These are phyloP conservation scores for Clarkia xantiana DNA, from an alignment of 345 rosid genomes.

Conservation along the genomic window DNA sequence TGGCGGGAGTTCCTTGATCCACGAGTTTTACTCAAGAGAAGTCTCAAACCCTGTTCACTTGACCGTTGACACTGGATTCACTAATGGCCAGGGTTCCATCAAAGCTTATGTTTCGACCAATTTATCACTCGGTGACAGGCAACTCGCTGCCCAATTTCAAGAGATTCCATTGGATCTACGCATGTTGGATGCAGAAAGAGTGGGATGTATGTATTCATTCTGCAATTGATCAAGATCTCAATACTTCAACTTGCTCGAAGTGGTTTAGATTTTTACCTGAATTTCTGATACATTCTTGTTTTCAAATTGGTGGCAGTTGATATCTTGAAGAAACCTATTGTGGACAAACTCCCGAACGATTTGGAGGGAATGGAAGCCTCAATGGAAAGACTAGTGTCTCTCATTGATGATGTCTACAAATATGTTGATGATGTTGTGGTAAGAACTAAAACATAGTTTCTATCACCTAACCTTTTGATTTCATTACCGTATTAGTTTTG, in stretches of 20 bases:
- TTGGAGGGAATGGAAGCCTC: conserved; percentile 96
- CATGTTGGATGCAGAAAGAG: conserved; percentile 86
- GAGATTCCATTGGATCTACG: conserved; percentile 94
- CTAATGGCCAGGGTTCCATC: conserved; percentile 56
- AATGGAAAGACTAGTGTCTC: conserved; percentile 51
- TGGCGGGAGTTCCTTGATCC: conserved; percentile 85
- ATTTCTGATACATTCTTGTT: background rate
- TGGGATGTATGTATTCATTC: conserved; percentile 60
- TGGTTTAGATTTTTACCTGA: no score
- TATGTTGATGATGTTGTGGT: conserved; percentile 86
- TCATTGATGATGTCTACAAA: conserved; percentile 60
- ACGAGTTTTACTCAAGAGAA: conserved; percentile 85
- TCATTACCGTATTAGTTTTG: conserved; percentile 5
- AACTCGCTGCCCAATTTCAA: conserved; percentile 85
- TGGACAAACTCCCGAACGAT: conserved; percentile 84
- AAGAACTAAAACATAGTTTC: conserved; percentile 10
- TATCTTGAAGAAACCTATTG: conserved; percentile 47
- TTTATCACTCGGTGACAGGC: conserved; percentile 73
- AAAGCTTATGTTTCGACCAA: conserved; percentile 72
- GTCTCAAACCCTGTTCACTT: conserved; percentile 76
- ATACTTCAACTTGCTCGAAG: no score
- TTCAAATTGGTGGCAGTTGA: conserved; percentile 28
- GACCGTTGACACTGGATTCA: conserved; percentile 78
- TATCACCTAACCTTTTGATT: background rate
- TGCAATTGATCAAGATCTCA: background rate